phyloP scores from a whole-genome alignment of 176 grass and related monocot genomes.

The Ensete glaucum region DNA sequence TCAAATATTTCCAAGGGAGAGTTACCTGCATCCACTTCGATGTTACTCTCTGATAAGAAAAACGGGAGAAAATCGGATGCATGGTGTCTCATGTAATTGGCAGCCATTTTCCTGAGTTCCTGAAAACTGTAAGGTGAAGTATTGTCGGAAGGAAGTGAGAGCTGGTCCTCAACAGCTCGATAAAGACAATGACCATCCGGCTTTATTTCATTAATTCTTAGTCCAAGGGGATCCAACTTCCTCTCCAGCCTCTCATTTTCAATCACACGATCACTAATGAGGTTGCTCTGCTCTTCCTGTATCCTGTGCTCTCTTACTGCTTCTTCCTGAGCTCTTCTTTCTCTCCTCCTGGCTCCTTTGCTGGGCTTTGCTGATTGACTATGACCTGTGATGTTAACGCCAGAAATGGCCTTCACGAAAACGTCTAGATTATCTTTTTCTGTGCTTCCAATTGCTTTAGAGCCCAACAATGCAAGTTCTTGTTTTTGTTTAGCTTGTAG shows the following conservation, averaged over 20 bases:
- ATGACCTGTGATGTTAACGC: conserved; percentile 43
- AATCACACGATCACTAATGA: conserved; percentile 66
- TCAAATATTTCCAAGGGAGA: conserved; percentile 46
- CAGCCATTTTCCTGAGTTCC: conserved; percentile 63
- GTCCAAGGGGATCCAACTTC: conserved; percentile 64
- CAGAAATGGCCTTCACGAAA: conserved; percentile 83
- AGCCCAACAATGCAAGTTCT: conserved; percentile 74
- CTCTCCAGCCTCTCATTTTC: conserved; percentile 64
- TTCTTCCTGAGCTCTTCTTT: conserved; percentile 88
- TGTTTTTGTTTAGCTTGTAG: conserved; percentile 62
- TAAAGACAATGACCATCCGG: conserved; percentile 95
- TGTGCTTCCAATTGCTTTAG: conserved; percentile 34
- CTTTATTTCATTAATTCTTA: conserved; percentile 80
- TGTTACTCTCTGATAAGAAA: conserved; percentile 79
- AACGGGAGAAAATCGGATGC: conserved; percentile 57
- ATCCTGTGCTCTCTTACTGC: conserved; percentile 85
- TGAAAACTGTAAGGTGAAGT: conserved; percentile 44
- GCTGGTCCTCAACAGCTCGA: conserved; percentile 82
- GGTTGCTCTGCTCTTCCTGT: conserved; percentile 81
- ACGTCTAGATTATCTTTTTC: conserved; percentile 59
- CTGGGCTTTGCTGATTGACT: conserved; percentile 51
- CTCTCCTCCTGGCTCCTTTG: conserved; percentile 48
- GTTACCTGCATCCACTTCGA: conserved; percentile 32
- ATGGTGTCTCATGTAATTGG: conserved; percentile 76
- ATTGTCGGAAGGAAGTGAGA: conserved; percentile 38